Evolutionary conservation across 2,329 filamentous ascomycete species (phyloP).

Genomic region (Penicillium sp.): DNA sequence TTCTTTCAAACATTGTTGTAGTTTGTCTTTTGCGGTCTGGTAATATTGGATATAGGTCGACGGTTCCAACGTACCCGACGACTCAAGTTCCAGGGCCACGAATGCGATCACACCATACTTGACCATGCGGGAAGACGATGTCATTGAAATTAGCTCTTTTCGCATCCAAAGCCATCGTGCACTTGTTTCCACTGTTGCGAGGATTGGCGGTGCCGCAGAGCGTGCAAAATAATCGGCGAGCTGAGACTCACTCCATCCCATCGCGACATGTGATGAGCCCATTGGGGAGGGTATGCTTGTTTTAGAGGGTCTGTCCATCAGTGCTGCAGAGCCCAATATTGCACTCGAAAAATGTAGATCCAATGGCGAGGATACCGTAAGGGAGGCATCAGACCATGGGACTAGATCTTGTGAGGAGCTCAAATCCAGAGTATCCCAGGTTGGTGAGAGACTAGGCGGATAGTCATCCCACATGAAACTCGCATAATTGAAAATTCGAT

Average conservation of each 20-base stretch:
- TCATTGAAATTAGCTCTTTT: slow-evolving; percentile 13
- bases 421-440: slow-evolving; percentile 9
- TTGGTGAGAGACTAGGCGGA: slow-evolving; percentile 7
- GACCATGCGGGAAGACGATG: slow-evolving; percentile 13
- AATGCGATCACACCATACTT: slow-evolving; percentile 15
- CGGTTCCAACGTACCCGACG: slow-evolving; percentile 7
- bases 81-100: slow-evolving; percentile 15
- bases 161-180: slow-evolving; percentile 17
- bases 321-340: not conserved
- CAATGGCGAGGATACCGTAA: slow-evolving; percentile 1
- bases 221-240: slow-evolving; percentile 15
- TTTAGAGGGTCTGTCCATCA: not conserved
- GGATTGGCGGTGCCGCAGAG: slow-evolving; percentile 13
- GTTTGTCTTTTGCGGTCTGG: slow-evolving; percentile 6
- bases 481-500: slow-evolving; percentile 15
- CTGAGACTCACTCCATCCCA: slow-evolving; percentile 11
- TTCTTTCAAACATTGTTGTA: slow-evolving; percentile 5
- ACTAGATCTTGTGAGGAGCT: slow-evolving; percentile 10
- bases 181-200: slow-evolving; percentile 14
- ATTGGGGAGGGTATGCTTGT: slow-evolving; percentile 2
- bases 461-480: slow-evolving; percentile 19
- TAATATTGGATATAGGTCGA: slow-evolving; percentile 14
- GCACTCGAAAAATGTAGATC: not conserved
- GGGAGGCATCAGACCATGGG: slow-evolving; percentile 7
- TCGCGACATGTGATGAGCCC: not conserved